phyloP scores from a whole-genome alignment of 2,329 filamentous ascomycete genomes.

The Coniosporium tulheliwenetii region DNA sequence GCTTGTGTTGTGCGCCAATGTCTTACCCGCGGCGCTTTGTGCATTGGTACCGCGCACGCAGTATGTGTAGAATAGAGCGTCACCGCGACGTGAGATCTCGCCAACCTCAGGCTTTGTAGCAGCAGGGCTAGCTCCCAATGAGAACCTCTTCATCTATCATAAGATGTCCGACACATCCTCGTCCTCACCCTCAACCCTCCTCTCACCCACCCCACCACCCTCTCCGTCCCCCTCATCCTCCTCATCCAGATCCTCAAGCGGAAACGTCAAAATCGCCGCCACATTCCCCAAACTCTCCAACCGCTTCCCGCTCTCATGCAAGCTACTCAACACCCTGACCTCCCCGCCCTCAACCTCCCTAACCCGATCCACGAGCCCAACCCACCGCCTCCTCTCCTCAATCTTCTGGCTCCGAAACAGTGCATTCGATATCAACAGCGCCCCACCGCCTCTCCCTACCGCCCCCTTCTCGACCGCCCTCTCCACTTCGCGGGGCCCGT shows the following conservation, averaged over 20 bases:
- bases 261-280: conserved; percentile 81
- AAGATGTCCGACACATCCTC: too few species aligned
- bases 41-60: too few species aligned
- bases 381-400: conserved; percentile 61
- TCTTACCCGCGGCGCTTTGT: too few species aligned
- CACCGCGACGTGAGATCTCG: neutral
- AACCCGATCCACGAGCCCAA: conserved; percentile 77
- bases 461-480: conserved; percentile 74
- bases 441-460: conserved; percentile 71
- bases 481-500: conserved; percentile 70
- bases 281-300: conserved; percentile 75
- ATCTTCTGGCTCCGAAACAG: conserved; percentile 77
- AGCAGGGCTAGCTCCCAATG: too few species aligned
- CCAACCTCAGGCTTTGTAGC: too few species aligned
- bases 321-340: conserved; percentile 74
- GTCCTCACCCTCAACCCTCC: too few species aligned
- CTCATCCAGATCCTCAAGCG: conserved; percentile 66
- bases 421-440: conserved; percentile 72
- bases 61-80: neutral
- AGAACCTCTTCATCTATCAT: too few species aligned
- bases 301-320: conserved; percentile 83
- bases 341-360: conserved; percentile 68
- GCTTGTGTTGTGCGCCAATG: too few species aligned
- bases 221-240: conserved; percentile 30
- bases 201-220: neutral